Percentiles rank a stretch among this genome's conserved stretches.
Evolutionary conservation across 768 basidiomycete species (phyloP).

Genomic region (Leccinum longicurvipes): DNA sequence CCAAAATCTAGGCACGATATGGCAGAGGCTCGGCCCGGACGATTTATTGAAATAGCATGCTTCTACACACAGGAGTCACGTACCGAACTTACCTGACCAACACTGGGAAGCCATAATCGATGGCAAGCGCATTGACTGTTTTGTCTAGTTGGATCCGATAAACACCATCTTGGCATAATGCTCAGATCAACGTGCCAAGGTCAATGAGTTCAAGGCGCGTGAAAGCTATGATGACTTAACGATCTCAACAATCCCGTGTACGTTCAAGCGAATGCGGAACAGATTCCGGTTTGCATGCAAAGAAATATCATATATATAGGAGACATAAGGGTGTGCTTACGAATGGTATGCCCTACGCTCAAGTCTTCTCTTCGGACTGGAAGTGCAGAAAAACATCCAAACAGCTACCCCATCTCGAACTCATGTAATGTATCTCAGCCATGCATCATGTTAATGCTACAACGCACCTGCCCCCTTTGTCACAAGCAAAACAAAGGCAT

Average conservation of each 20-base stretch:
- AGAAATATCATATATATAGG: constrained; percentile 40
- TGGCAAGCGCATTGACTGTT: background rate
- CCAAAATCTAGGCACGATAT: too few species aligned
- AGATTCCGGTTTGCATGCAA: constrained; percentile 17
- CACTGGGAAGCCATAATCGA: background rate
- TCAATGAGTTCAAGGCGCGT: constrained; percentile 17
- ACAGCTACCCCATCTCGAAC: constrained; percentile 27
- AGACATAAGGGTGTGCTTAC: constrained; percentile 58
- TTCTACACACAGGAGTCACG: background rate
- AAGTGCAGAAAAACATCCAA: constrained; percentile 15
- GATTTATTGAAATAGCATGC: too few species aligned
- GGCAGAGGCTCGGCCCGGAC: too few species aligned
- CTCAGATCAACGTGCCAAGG: constrained; percentile 24
- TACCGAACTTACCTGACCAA: constrained; percentile 3
- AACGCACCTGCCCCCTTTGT: constrained; percentile 59
- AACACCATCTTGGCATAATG: background rate
- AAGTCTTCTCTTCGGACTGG: constrained; percentile 18
- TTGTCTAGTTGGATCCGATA: background rate
- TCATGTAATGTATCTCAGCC: constrained; percentile 43
- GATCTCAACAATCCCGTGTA: background rate
- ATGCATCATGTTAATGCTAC: constrained; percentile 42
- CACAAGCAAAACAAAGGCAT: constrained; percentile 27
- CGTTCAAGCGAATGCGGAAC: constrained; percentile 1
- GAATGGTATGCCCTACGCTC: constrained; percentile 29
- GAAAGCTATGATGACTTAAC: constrained; percentile 25